A percentile compares a stretch with the other conserved stretches of the same genome.
phyloP scores from a whole-genome alignment of 352 stramenopile genomes.

The Phytophthora colocasiae region DNA sequence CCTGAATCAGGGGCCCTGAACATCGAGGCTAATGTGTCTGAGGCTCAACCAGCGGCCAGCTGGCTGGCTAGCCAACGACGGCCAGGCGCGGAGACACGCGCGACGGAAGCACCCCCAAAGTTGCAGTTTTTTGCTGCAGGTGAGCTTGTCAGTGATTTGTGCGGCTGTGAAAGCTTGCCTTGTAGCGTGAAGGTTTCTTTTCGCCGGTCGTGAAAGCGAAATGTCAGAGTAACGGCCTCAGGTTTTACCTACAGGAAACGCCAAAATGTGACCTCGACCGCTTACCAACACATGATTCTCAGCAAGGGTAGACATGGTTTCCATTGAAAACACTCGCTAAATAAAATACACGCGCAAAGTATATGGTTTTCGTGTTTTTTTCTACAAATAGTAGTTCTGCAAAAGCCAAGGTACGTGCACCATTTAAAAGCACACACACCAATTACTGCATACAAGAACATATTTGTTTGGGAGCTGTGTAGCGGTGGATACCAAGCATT shows the following conservation, averaged over 20 bases:
- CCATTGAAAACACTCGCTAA: neutral
- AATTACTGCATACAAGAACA: too few relatives aligned
- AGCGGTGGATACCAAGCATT: too few relatives aligned
- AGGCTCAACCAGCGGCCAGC: constrained; percentile 1
- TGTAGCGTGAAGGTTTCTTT: neutral
- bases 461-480: too few relatives aligned
- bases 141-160: constrained; percentile 3
- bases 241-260: neutral
- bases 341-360: neutral
- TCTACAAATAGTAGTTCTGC: too few relatives aligned
- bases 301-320: constrained; percentile 5
- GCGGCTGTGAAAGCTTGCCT: constrained; percentile 11
- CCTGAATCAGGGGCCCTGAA: too few relatives aligned
- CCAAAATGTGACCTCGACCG: neutral
- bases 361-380: neutral
- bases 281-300: neutral
- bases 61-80: constrained; percentile 9
- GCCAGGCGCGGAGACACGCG: constrained; percentile 21
- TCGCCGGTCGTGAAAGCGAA: constrained; percentile 2
- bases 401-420: too few relatives aligned
- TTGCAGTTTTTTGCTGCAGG: constrained; percentile 29
- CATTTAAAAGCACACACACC: too few relatives aligned
- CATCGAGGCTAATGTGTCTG: constrained; percentile 2
- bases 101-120: constrained; percentile 13
- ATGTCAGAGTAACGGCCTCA: neutral